Percentiles rank a stretch among this genome's conserved stretches.
phyloP scores from a whole-genome alignment of 208 protist genomes.

The Willaertia magna region DNA sequence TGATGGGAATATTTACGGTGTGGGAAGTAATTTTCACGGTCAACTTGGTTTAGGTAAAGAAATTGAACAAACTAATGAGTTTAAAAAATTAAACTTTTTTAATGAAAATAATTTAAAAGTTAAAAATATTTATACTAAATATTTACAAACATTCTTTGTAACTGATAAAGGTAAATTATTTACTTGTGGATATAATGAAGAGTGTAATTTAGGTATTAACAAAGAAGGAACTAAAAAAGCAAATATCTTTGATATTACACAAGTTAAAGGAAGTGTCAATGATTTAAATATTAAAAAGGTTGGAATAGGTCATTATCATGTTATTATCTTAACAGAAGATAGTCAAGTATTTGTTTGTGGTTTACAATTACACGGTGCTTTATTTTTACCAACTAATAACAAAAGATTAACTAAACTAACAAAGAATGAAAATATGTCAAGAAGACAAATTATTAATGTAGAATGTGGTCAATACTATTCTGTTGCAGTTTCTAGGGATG shows the following conservation, averaged over 20 bases:
- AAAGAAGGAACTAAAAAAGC: background rate
- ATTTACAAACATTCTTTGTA: background rate
- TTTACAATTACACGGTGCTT: background rate
- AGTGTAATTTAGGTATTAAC: background rate
- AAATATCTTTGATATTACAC: background rate
- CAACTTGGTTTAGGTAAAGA: background rate
- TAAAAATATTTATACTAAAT: background rate
- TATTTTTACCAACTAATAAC: background rate
- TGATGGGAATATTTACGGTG: background rate
- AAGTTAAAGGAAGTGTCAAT: background rate
- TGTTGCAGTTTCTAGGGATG: background rate
- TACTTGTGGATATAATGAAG: background rate
- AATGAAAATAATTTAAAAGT: background rate
- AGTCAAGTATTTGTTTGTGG: background rate
- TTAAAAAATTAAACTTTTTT: background rate
- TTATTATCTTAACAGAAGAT: background rate
- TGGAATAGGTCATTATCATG: background rate
- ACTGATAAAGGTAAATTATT: background rate
- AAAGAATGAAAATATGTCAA: background rate
- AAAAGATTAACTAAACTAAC: background rate
- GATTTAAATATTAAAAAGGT: background rate
- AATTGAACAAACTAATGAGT: background rate
- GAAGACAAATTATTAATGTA: background rate
- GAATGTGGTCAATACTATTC: background rate
- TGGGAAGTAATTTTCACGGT: background rate